Evolutionary conservation across 352 stramenopile genomes (phyloP), one percentile per base, ranked within the genome.

Genomic region (Phytophthora boehmeriae): DNA sequence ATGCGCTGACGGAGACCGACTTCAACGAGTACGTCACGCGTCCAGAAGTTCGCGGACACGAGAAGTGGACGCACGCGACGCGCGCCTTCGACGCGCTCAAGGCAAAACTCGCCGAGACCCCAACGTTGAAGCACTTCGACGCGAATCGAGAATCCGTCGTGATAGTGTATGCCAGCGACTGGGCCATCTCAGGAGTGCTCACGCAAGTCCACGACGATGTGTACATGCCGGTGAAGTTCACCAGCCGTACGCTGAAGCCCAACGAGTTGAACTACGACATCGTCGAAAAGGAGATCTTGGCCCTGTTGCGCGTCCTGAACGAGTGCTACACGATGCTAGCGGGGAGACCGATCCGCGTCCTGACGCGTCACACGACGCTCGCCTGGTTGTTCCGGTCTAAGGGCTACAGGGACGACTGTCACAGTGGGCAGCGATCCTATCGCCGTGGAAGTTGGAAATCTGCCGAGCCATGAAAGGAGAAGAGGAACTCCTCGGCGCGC

Each of bases 111-210:
- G 32, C 32, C 0, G 4, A 50, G 1, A 47, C 65, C 0, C 65
- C 59, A 2, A 42, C 65, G 8, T 17, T 68, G 4, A 17, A 25
- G 0, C 65, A 73, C 20, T 61, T 56, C 19, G 58, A 73, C 36
- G 19, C 27, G 0, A 14, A 35, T 2, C 50, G 45, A 17, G 11
- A 42, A 16, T n/a, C 49, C 0, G 42, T 55, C 8, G 22, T 68
- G 0, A 35, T 73, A 1, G 20, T 65, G 1, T 73, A 68, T n/a
- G 53, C 51, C 2, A 64, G 56, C 13, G 54, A 63, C 8, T 73
- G 59, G 53, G 49, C 58, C 5, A 53, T 68, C 5, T 54, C 49
- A 1, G 53, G 42, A 68, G n/a, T n/a, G n/a, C n/a, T n/a, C n/a
- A n/a, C n/a, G n/a, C n/a, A n/a, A 20, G 51, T 64, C 8, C 63